phyloP scores from a whole-genome alignment of 2,329 filamentous ascomycete species.

The Alternaria solani region DNA sequence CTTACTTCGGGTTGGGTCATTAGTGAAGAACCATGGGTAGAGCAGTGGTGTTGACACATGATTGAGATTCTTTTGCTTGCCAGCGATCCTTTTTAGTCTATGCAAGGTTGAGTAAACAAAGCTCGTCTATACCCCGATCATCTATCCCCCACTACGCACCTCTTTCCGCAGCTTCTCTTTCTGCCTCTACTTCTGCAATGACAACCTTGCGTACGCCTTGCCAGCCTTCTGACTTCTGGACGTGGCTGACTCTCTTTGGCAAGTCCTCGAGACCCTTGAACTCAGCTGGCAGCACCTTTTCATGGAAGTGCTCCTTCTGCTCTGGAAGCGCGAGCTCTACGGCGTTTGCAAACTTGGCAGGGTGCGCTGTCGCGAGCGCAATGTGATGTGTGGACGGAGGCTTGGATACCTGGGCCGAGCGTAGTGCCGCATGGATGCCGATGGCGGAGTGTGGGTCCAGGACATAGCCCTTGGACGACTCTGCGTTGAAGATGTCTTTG shows the following conservation, averaged over 20 bases:
- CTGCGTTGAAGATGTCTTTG: constrained; percentile 58
- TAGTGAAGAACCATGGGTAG: too few species aligned
- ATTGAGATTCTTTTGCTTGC: not conserved
- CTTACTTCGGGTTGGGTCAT: not conserved
- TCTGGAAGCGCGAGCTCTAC: constrained; percentile 80
- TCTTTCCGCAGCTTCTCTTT: constrained; percentile 44
- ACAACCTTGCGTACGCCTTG: constrained; percentile 78
- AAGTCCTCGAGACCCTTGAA: constrained; percentile 80
- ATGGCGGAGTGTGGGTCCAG: constrained; percentile 94
- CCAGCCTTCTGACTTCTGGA: constrained; percentile 72
- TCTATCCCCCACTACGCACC: constrained; percentile 19
- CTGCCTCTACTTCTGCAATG: constrained; percentile 71
- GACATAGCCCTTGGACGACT: constrained; percentile 68
- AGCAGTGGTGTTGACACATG: not conserved
- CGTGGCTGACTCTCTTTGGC: constrained; percentile 75
- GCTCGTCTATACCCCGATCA: not conserved
- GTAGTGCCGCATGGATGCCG: constrained; percentile 77
- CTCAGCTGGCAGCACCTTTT: constrained; percentile 79
- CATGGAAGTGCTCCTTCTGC: constrained; percentile 77
- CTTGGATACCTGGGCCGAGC: constrained; percentile 67
- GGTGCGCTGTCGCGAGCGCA: constrained; percentile 90
- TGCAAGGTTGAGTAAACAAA: not conserved
- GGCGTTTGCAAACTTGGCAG: constrained; percentile 89
- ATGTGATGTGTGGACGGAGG: constrained; percentile 70
- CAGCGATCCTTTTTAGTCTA: constrained; percentile 6